phyloP scores from a whole-genome alignment of 2,329 filamentous ascomycete genomes.

The Fusarium piperis region DNA sequence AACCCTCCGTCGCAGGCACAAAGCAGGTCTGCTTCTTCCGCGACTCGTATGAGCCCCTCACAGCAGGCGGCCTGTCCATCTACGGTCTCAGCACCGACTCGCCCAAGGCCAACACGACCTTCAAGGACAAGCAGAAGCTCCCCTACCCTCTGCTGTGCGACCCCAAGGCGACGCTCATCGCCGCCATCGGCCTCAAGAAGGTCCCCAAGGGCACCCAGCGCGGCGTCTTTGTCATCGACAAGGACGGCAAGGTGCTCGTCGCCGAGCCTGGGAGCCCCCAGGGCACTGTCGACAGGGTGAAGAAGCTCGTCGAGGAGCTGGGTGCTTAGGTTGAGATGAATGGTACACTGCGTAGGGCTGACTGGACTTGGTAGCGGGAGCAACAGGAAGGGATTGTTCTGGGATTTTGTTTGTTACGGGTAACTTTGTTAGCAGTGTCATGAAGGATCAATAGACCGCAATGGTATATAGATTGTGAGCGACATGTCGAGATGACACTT shows the following conservation, averaged over 20 bases:
- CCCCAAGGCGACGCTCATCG: slow-evolving; percentile 76
- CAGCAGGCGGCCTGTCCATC: slow-evolving; percentile 81
- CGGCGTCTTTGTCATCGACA: slow-evolving; percentile 88
- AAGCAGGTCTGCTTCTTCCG: slow-evolving; percentile 94
- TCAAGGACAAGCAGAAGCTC: slow-evolving; percentile 90
- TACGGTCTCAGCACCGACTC: slow-evolving; percentile 91
- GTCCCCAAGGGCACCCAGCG: slow-evolving; percentile 80
- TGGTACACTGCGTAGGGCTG: neutral
- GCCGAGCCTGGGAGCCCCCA: slow-evolving; percentile 80
- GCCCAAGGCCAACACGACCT: slow-evolving; percentile 90
- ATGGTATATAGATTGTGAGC: neutral
- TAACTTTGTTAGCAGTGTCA: neutral
- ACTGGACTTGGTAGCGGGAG: neutral
- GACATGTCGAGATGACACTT: neutral
- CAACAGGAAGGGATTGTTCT: neutral
- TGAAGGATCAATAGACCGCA: slow-evolving; percentile 9
- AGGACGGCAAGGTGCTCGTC: slow-evolving; percentile 81
- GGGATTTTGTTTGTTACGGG: neutral
- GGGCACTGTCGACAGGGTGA: slow-evolving; percentile 80
- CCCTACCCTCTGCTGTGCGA: slow-evolving; percentile 92
- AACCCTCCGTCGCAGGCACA: slow-evolving; percentile 71
- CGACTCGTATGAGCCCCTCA: slow-evolving; percentile 81
- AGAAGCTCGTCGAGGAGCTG: slow-evolving; percentile 69
- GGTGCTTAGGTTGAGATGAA: slow-evolving; percentile 22
- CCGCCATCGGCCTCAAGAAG: slow-evolving; percentile 91